Percentiles rank a stretch among this genome's conserved stretches.
Evolutionary conservation across 2,329 filamentous ascomycete species (phyloP).

Genomic region (Paecilomyces sp.): DNA sequence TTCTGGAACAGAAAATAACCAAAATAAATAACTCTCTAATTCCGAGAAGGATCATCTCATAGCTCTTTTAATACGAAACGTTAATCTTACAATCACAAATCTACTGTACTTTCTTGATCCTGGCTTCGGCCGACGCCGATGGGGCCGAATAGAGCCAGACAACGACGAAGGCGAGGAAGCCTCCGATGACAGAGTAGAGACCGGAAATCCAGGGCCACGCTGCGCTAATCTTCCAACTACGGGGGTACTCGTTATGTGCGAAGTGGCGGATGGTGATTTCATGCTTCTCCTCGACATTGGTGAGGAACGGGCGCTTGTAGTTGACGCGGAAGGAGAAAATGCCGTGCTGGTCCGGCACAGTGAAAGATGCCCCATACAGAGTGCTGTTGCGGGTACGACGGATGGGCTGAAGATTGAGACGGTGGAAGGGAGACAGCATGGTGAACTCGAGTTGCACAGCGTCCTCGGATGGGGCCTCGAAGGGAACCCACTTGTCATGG

Average conservation of each 20-base stretch:
- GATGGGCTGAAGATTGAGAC: slow-evolving; percentile 60
- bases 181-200: slow-evolving; percentile 72
- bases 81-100: slow-evolving; percentile 1
- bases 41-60: background rate
- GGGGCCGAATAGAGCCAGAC: slow-evolving; percentile 79
- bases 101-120: slow-evolving; percentile 36
- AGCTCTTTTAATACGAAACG: background rate
- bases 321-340: slow-evolving; percentile 98
- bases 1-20: background rate
- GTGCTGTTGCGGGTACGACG: slow-evolving; percentile 59
- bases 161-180: slow-evolving; percentile 77
- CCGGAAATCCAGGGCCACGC: slow-evolving; percentile 94
- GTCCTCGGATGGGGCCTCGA: slow-evolving; percentile 62
- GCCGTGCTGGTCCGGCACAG: slow-evolving; percentile 89
- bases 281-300: slow-evolving; percentile 83
- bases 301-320: slow-evolving; percentile 92
- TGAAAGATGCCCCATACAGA: slow-evolving; percentile 69
- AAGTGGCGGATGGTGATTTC: slow-evolving; percentile 94
- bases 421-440: slow-evolving; percentile 98
- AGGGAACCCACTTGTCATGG: slow-evolving; percentile 68
- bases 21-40: background rate
- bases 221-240: slow-evolving; percentile 80
- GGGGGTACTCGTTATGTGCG: slow-evolving; percentile 92
- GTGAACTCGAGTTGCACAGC: slow-evolving; percentile 89
- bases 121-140: slow-evolving; percentile 19